These are phyloP conservation scores for Daedaleopsis nitida DNA, from an alignment of 768 basidiomycete genomes.

Conservation along the genomic window DNA sequence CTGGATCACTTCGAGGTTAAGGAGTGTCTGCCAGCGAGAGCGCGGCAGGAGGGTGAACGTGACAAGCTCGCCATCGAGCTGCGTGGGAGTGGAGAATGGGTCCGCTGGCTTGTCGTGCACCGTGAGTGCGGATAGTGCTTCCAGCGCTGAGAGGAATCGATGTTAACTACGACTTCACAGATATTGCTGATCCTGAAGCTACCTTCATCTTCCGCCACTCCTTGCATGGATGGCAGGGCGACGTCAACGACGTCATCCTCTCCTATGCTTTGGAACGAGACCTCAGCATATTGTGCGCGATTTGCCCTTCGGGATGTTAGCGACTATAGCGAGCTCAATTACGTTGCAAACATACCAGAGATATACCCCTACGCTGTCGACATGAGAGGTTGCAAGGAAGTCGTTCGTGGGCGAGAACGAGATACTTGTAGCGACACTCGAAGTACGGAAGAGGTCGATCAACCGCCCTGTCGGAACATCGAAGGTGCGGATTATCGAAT, in stretches of 20 bases:
- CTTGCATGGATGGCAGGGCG: slow-evolving; percentile 83
- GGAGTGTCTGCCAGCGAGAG: slow-evolving; percentile 93
- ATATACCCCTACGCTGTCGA: slow-evolving; percentile 92
- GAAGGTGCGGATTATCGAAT: slow-evolving; percentile 92
- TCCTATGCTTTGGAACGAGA: slow-evolving; percentile 76
- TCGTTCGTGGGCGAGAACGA: slow-evolving; percentile 95
- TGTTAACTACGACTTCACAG: neutral
- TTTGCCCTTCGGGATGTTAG: slow-evolving; percentile 68
- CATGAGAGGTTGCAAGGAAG: slow-evolving; percentile 93
- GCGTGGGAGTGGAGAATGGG: slow-evolving; percentile 83
- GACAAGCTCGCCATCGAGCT: slow-evolving; percentile 87
- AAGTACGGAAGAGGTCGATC: slow-evolving; percentile 89
- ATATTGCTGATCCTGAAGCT: slow-evolving; percentile 12
- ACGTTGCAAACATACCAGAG: slow-evolving; percentile 67
- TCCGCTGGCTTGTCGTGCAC: slow-evolving; percentile 64
- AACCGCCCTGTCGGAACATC: slow-evolving; percentile 92
- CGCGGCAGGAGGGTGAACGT: slow-evolving; percentile 92
- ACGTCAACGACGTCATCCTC: slow-evolving; percentile 70
- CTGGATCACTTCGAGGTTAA: slow-evolving; percentile 95
- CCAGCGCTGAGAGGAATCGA: slow-evolving; percentile 51
- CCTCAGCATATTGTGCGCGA: slow-evolving; percentile 88
- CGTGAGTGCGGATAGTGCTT: slow-evolving; percentile 64
- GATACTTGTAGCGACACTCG: slow-evolving; percentile 85
- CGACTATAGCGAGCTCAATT: neutral
- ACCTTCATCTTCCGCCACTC: slow-evolving; percentile 81